Evolutionary conservation across 2,329 filamentous ascomycete species (phyloP).

Genomic region (Sclerotinia sclerotiorum): DNA sequence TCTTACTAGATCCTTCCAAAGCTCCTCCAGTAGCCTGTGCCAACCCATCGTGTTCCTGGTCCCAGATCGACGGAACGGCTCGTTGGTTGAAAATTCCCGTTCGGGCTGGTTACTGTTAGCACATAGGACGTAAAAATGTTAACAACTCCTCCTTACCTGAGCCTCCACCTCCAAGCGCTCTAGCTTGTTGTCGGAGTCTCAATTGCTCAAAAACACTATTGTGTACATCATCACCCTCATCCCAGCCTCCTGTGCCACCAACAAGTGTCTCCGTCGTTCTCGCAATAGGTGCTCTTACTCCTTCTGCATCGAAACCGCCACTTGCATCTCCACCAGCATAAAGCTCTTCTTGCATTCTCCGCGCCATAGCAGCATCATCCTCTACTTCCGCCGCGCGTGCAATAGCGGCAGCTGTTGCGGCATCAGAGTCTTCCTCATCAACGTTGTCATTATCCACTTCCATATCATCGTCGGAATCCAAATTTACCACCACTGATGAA

Average conservation of each 20-base stretch:
- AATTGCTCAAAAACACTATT: constrained; percentile 34
- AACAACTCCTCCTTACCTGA: constrained; percentile 29
- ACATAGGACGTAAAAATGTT: constrained; percentile 15
- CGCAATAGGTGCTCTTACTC: constrained; percentile 84
- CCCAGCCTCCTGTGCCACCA: constrained; percentile 59
- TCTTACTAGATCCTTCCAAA: constrained; percentile 66
- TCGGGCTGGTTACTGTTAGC: constrained; percentile 41
- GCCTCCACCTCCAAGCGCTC: constrained; percentile 16
- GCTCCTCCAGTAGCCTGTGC: constrained; percentile 63
- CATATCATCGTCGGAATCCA: constrained; percentile 78
- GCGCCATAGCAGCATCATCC: constrained; percentile 90
- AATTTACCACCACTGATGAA: constrained; percentile 63
- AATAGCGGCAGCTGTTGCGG: constrained; percentile 40
- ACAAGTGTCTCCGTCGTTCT: constrained; percentile 90
- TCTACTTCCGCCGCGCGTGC: constrained; percentile 62
- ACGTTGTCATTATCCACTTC: constrained; percentile 48
- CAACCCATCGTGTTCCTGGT: constrained; percentile 48
- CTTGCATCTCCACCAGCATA: constrained; percentile 59
- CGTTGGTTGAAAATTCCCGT: constrained; percentile 71
- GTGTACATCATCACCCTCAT: constrained; percentile 46
- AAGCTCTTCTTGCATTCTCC: constrained; percentile 87
- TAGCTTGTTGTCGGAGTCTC: constrained; percentile 40
- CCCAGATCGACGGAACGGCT: constrained; percentile 49
- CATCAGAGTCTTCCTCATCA: constrained; percentile 39
- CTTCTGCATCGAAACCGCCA: constrained; percentile 52